Base-by-base conservation (phyloP, 768 basidiomycete genomes). In the Heimioporus sp. region DNA sequence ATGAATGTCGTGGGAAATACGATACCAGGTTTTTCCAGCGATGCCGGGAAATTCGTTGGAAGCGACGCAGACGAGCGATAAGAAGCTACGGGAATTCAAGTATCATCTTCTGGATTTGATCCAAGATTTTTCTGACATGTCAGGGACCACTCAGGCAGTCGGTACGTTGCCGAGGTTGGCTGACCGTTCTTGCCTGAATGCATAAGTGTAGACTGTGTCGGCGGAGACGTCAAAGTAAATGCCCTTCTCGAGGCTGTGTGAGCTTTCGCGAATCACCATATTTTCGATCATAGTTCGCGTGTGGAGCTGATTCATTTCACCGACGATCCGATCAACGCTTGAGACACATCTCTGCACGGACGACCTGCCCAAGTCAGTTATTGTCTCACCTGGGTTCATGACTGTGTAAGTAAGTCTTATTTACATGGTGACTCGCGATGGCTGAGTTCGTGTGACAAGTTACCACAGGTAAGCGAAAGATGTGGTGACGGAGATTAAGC, bases 141-240 rank as follows among this genome's bases (percentile, higher is more conserved):
- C 64, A 0, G 59, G 65, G 31, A 66, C 66, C 32, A 68, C 66
- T 43, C 65, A 65, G 31, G 66, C 63, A 19, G 45, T 66, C 15
- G 59, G 65, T 69, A 24, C 40, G 63, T 17, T 46, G 38, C 10
- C 24, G 6, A 7, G 19, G 16, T 55, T 52, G 12, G 24, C 5
- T 36, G 19, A 5, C 43, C 53, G 4, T 28, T 62, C 57, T 1
- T 61, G 43, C 61, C 63, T 66, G 8, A 65, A 61, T 12, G 53
- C 60, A 32, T 62, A 60, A 49, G 59, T 28, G 60, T 70, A 57
- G 77, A 80, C 50, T 57, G 80, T 10, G 65, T 80, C 40, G 55
- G 65, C 19, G 74, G 74, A 13, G 73, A 69, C 12, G 68, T 70
- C 1, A 80, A 80, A 66, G 64, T 71, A 39, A 78, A 80, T 51